Evolutionary conservation across 2,329 filamentous ascomycete species (phyloP).

Genomic region (Penicillium oxalicum): DNA sequence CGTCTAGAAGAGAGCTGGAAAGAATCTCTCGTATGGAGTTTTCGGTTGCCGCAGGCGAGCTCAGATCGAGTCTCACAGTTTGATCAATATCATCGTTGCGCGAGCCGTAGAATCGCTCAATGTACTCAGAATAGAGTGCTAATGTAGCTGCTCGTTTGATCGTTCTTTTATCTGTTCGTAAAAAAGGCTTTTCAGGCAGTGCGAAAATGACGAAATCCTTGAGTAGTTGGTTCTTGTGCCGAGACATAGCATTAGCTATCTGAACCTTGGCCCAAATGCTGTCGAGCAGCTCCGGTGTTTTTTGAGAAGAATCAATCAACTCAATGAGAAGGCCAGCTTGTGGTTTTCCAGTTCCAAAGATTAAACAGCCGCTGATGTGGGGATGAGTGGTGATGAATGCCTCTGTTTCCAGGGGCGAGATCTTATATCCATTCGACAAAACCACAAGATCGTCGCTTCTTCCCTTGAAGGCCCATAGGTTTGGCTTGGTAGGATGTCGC

Average conservation of each 20-base stretch:
- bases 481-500: constrained; percentile 16
- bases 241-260: constrained; percentile 1
- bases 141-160: constrained; percentile 1
- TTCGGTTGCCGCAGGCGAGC: not conserved
- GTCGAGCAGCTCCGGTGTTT: constrained; percentile 1
- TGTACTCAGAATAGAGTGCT: constrained; percentile 1
- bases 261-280: constrained; percentile 2
- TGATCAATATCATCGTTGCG: constrained; percentile 2
- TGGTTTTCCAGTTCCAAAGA: constrained; percentile 15
- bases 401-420: constrained; percentile 15
- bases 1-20: not conserved
- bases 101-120: constrained; percentile 3
- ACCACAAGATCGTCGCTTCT: constrained; percentile 22
- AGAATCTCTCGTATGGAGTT: constrained; percentile 1
- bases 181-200: constrained; percentile 1
- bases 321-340: constrained; percentile 16
- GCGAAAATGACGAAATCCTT: constrained; percentile 2
- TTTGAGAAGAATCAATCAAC: constrained; percentile 2
- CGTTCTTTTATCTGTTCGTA: constrained; percentile 2
- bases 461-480: constrained; percentile 21
- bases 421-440: constrained; percentile 19
- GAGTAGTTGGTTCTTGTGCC: constrained; percentile 3
- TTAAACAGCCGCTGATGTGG: constrained; percentile 9
- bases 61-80: constrained; percentile 1
- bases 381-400: constrained; percentile 13